Evolutionary conservation across 345 rosid genomes (phyloP).

Genomic region (Triadica sebifera): DNA sequence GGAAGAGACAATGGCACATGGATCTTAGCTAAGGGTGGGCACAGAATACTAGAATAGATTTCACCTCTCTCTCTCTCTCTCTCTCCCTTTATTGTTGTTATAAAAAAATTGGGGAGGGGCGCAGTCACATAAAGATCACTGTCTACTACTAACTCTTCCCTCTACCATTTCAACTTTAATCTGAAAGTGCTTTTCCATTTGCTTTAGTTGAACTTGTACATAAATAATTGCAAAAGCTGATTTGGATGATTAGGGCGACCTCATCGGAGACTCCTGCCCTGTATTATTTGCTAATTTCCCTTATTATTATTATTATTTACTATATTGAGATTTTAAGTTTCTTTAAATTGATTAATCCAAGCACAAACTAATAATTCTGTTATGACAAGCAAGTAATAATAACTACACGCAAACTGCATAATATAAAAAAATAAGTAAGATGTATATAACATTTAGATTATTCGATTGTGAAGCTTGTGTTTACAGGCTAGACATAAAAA

Average conservation of each 20-base stretch:
- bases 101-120: neutral
- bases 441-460: too few species aligned
- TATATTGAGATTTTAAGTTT: too few species aligned
- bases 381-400: too few species aligned
- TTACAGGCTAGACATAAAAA: too few species aligned
- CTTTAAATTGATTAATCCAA: too few species aligned
- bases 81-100: too few species aligned
- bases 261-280: constrained; percentile 10
- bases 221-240: constrained; percentile 22
- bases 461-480: too few species aligned
- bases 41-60: constrained; percentile 36
- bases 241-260: constrained; percentile 24
- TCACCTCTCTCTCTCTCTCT: neutral
- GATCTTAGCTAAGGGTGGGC: constrained; percentile 34
- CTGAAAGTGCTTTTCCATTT: constrained; percentile 20
- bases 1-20: constrained; percentile 39
- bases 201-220: constrained; percentile 19
- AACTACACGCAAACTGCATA: too few species aligned
- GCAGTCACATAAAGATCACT: constrained; percentile 5
- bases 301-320: too few species aligned
- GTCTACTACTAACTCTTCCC: neutral
- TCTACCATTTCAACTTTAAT: constrained; percentile 17
- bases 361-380: too few species aligned
- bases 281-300: neutral
- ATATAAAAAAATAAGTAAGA: too few species aligned